phyloP scores from a whole-genome alignment of 2,329 filamentous ascomycete species.

The Curvularia eragrostidis region DNA sequence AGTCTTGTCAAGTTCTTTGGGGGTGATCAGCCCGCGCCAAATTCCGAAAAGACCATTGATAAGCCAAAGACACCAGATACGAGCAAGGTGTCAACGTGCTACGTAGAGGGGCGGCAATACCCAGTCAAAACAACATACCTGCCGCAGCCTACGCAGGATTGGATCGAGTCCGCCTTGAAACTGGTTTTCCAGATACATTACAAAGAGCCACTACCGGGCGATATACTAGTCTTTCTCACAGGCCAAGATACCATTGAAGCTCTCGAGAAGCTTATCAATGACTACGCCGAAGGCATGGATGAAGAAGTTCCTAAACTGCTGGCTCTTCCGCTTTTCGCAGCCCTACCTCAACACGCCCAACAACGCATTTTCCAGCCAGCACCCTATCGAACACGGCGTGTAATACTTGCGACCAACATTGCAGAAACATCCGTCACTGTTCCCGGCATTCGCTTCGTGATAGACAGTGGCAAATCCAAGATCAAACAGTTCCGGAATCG shows the following conservation, averaged over 20 bases:
- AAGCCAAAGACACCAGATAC: conserved; percentile 2
- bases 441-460: conserved; percentile 86
- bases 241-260: conserved; percentile 93
- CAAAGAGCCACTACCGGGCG: conserved; percentile 88
- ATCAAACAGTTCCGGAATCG: conserved; percentile 87
- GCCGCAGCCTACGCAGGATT: conserved; percentile 75
- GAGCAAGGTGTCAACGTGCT: conserved; percentile 57
- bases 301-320: conserved; percentile 74
- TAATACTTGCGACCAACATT: conserved; percentile 94
- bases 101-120: conserved; percentile 86
- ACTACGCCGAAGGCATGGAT: conserved; percentile 75
- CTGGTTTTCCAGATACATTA: conserved; percentile 85
- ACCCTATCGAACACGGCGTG: conserved; percentile 77
- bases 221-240: conserved; percentile 89
- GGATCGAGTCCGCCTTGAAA: conserved; percentile 81
- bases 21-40: conserved; percentile 19
- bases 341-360: conserved; percentile 84
- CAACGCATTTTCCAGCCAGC: conserved; percentile 83
- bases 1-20: conserved; percentile 78
- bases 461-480: conserved; percentile 94
- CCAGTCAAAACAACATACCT: conserved; percentile 82
- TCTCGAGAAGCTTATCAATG: conserved; percentile 79
- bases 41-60: conserved; percentile 20
- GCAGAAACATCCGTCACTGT: conserved; percentile 99
- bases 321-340: conserved; percentile 85